Evolutionary conservation across 1,284 basidiomycete species (phyloP).

Genomic region (Exsudoporus floridanus): DNA sequence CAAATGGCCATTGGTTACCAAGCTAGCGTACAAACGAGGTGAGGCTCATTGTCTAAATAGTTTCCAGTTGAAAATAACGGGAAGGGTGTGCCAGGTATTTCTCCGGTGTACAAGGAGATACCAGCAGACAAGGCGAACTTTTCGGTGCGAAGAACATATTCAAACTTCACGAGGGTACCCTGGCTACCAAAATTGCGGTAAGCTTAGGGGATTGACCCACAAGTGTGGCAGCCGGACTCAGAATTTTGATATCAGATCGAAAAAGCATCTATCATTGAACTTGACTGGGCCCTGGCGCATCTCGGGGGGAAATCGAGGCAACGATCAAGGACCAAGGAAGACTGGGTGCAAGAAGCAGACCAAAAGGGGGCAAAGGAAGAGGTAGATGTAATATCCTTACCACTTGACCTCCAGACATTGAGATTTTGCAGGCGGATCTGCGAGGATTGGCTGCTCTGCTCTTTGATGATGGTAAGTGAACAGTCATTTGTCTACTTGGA

Average conservation of each 20-base stretch:
- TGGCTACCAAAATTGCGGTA: constrained; percentile 75
- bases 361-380: constrained; percentile 52
- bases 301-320: constrained; percentile 47
- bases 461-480: constrained; percentile 61
- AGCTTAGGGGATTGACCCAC: constrained; percentile 17
- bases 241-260: constrained; percentile 56
- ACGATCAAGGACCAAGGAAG: constrained; percentile 40
- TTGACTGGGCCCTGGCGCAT: constrained; percentile 77
- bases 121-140: constrained; percentile 70
- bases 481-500: not conserved
- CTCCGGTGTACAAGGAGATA: constrained; percentile 77
- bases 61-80: not conserved
- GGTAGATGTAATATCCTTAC: constrained; percentile 32
- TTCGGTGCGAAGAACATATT: constrained; percentile 85
- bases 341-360: constrained; percentile 53
- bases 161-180: constrained; percentile 67
- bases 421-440: constrained; percentile 46
- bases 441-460: constrained; percentile 64
- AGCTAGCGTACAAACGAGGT: constrained; percentile 77
- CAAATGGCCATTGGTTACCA: constrained; percentile 86
- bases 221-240: not conserved
- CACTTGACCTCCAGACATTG: not conserved
- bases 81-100: constrained; percentile 57
- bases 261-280: constrained; percentile 63
- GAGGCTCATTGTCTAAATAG: not conserved